Evolutionary conservation across 2,329 filamentous ascomycete genomes (phyloP).

Genomic region (Cladosporium sp.): DNA sequence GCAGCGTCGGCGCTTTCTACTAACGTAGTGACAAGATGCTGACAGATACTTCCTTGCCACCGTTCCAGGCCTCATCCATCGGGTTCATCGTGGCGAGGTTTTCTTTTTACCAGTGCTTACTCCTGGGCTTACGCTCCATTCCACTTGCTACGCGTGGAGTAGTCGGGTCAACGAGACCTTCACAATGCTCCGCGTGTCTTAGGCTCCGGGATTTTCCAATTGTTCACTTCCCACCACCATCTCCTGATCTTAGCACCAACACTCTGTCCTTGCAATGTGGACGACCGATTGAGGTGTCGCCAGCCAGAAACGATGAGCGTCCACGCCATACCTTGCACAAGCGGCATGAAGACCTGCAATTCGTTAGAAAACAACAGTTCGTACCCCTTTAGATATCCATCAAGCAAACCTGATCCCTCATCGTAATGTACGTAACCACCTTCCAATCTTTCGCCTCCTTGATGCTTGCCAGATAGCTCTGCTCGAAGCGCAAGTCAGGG

Average conservation of each 20-base stretch:
- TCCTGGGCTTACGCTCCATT: no score
- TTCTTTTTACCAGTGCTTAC: no score
- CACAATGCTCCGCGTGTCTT: no score
- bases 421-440: conserved; percentile 75
- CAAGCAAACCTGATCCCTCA: conserved; percentile 71
- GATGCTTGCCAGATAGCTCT: conserved; percentile 93
- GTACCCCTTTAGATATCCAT: not conserved
- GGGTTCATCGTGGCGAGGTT: no score
- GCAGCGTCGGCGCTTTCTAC: no score
- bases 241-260: conserved; percentile 72
- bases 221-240: conserved; percentile 96
- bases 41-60: no score
- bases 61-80: no score
- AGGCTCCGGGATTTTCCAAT: conserved; percentile 65
- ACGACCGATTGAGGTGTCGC: conserved; percentile 80
- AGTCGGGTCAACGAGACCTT: no score
- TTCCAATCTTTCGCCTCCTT: conserved; percentile 73
- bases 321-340: conserved; percentile 85
- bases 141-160: no score
- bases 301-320: conserved; percentile 80
- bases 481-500: conserved; percentile 88
- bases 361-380: conserved; percentile 7
- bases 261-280: conserved; percentile 69
- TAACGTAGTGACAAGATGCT: no score
- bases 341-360: conserved; percentile 70